Evolutionary conservation across 2,329 filamentous ascomycete species (phyloP).

Genomic region (Metarhizium sp.): DNA sequence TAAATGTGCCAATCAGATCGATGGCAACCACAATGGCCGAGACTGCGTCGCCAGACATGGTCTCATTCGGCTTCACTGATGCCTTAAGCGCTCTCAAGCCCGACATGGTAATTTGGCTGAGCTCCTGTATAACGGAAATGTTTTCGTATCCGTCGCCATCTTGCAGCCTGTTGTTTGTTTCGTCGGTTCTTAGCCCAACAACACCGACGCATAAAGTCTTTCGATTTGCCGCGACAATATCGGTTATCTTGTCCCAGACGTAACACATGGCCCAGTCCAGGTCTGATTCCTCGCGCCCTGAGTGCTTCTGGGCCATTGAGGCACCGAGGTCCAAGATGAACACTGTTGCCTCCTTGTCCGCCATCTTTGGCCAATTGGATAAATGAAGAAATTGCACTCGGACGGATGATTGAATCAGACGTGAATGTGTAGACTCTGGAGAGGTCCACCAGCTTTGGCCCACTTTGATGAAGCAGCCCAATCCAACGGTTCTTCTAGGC

Average conservation of each 20-base stretch:
- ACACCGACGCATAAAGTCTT: conserved; percentile 67
- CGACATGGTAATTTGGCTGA: conserved; percentile 52
- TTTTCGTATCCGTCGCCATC: conserved; percentile 68
- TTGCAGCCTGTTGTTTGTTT: conserved; percentile 58
- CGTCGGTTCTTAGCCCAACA: conserved; percentile 73
- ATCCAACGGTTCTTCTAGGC: conserved; percentile 8
- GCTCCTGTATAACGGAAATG: conserved; percentile 69
- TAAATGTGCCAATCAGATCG: conserved; percentile 72
- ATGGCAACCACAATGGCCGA: conserved; percentile 81
- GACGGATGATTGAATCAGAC: not conserved
- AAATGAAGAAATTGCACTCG: not conserved
- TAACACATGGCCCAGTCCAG: conserved; percentile 87
- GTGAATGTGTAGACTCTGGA: not conserved
- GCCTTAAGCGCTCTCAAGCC: conserved; percentile 57
- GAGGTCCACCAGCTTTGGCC: not conserved
- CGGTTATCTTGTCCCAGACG: conserved; percentile 82
- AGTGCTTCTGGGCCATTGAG: conserved; percentile 68
- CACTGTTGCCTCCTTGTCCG: conserved; percentile 84
- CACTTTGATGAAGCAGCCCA: not conserved
- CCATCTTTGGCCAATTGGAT: conserved; percentile 46
- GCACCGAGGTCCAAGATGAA: conserved; percentile 83
- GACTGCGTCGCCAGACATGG: conserved; percentile 68
- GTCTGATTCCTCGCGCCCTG: conserved; percentile 67
- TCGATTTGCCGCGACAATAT: conserved; percentile 57
- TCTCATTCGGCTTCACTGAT: conserved; percentile 57